These are phyloP conservation scores for Selaginella tamariscina DNA, from an alignment of 75 land plant species.

Conservation along the genomic window DNA sequence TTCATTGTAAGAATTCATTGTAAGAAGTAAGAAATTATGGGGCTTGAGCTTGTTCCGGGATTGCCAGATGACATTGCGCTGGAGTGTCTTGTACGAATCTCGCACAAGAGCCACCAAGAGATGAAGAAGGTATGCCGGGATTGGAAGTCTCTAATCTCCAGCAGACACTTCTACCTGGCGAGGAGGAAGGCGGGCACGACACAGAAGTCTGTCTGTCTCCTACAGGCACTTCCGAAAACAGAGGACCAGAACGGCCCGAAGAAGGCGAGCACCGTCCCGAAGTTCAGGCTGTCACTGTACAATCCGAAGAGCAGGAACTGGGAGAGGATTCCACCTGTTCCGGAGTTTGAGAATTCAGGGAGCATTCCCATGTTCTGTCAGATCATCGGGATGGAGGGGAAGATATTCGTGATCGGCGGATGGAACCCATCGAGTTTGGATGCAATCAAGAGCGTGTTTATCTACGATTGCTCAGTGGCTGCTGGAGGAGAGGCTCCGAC, in stretches of 20 bases:
- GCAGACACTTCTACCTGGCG: slow-evolving; percentile 14
- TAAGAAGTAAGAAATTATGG: too few species aligned
- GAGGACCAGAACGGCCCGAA: not conserved
- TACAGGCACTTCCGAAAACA: slow-evolving; percentile 14
- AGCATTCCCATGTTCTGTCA: not conserved
- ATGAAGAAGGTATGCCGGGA: slow-evolving; percentile 24
- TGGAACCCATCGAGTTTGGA: not conserved
- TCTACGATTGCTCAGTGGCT: not conserved
- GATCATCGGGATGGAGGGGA: not conserved
- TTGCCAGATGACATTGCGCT: slow-evolving; percentile 41
- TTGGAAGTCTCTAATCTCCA: slow-evolving; percentile 27
- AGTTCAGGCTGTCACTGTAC: not conserved
- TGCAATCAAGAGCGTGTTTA: not conserved
- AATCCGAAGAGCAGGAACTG: not conserved
- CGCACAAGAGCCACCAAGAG: slow-evolving; percentile 12
- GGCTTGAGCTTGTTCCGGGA: slow-evolving; percentile 41
- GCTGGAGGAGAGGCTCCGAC: not conserved
- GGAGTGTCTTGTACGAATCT: slow-evolving; percentile 38
- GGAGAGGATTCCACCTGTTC: not conserved
- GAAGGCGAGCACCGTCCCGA: not conserved
- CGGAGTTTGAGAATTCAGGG: not conserved
- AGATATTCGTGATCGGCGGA: not conserved
- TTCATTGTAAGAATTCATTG: not conserved
- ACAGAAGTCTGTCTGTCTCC: slow-evolving; percentile 10
- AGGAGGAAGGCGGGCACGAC: slow-evolving; percentile 13